Evolutionary conservation across 352 stramenopile species (phyloP).

Genomic region (Paralagenidium karlingii): DNA sequence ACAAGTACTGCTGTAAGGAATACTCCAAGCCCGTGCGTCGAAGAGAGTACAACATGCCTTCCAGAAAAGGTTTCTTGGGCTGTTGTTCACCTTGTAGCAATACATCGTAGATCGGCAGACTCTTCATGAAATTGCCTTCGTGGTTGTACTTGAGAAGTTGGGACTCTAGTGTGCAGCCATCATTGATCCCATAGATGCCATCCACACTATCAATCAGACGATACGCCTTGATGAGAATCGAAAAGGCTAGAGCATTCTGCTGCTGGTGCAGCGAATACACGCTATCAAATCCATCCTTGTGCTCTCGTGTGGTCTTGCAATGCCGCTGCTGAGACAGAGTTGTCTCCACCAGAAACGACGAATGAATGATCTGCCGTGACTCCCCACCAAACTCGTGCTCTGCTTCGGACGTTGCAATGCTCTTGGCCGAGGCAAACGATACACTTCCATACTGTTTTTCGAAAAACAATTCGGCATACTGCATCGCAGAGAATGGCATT

Average conservation of each 20-base stretch:
- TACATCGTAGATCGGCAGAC: constrained; percentile 63
- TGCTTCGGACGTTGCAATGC: not conserved
- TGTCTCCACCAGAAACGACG: not conserved
- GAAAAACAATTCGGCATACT: constrained; percentile 83
- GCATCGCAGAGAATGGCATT: constrained; percentile 83
- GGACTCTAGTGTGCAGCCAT: constrained; percentile 48
- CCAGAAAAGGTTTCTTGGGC: constrained; percentile 4
- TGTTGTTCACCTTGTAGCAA: constrained; percentile 21
- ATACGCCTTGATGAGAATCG: constrained; percentile 55
- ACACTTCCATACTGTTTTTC: constrained; percentile 38
- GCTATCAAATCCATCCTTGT: constrained; percentile 8
- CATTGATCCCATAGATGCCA: constrained; percentile 67
- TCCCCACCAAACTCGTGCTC: constrained; percentile 1
- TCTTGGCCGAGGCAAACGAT: constrained; percentile 3
- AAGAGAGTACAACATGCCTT: constrained; percentile 50
- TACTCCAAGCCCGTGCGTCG: constrained; percentile 63
- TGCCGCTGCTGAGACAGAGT: constrained; percentile 3
- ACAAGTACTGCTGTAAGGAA: constrained; percentile 40
- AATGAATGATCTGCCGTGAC: not conserved
- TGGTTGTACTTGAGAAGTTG: constrained; percentile 64
- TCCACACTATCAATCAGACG: constrained; percentile 50
- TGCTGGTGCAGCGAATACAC: constrained; percentile 1
- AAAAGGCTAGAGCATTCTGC: constrained; percentile 18
- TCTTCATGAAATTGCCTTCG: constrained; percentile 38
- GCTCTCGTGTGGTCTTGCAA: constrained; percentile 3